Evolutionary conservation across 768 basidiomycete species (phyloP), one percentile per base, ranked within the genome.

Genomic region (Nidularia sp.): DNA sequence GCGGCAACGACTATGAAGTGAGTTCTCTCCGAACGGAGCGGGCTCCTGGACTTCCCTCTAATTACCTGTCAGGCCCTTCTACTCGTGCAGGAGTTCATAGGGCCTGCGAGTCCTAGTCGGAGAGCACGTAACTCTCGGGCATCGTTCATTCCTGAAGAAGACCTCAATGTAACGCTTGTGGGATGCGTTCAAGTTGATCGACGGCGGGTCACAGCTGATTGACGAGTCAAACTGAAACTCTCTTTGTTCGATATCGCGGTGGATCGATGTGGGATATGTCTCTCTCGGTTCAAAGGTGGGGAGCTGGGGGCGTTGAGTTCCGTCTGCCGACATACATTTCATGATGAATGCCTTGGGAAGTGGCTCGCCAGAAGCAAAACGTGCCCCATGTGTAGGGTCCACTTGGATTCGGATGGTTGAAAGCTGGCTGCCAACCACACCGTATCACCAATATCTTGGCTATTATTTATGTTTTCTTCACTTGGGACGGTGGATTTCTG

Each of bases 261-360:
- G 34, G 81, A 85, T 55, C 80, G 80, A 60, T 92, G 90, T 65
- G 78, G 83, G 39, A 84, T 90, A 47, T 91, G 90, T 62, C 68
- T 89, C 63, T 77, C 75, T 45, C 85, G 85, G 67, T 91, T 88
- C 69, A 82, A 72, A 66, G 73, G 69, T 6, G 78, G 68, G 13
- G 84, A 90, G 53, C 57, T 60, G 51, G 86, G 78, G 10, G 77
- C 77, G 34, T 60, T 87, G 65, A 77, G 79, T 3, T 77, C 78
- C 10, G 67, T 62, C 15, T 91, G 88, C 64, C 73, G 70, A 55
- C 88, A 90, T 69, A 72, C 77, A 62, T 85, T 82, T 60, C 88
- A 88, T 66, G 80, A 84, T 61, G 67, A 67, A 35, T 89, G 88
- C 69, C 75, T 85, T 55, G 70, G 65, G 51, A 74, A 72, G 54